Percentiles rank a stretch among this genome's conserved stretches.
Conservation (phyloP, 352 stramenopile species). For the Globisporangium middletonii region DNA sequence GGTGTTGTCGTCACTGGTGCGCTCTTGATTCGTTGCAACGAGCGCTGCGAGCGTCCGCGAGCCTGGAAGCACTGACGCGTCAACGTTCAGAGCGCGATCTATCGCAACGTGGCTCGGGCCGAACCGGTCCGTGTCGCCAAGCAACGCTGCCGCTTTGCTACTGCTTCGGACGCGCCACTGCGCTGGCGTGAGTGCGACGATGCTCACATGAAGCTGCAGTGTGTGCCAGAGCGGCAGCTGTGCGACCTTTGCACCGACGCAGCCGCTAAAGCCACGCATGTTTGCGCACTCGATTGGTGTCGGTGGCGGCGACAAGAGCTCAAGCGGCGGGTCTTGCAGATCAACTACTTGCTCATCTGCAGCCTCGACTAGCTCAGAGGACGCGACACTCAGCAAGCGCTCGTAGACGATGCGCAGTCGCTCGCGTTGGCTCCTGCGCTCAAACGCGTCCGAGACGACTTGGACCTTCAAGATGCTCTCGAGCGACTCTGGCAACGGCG, state of each 20-base stretch:
- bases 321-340: background rate
- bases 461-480: constrained; percentile 39
- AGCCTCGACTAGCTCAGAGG: background rate
- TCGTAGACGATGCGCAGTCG: constrained; percentile 44
- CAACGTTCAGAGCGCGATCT: constrained; percentile 36
- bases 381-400: constrained; percentile 12
- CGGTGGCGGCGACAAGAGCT: background rate
- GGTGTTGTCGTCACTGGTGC: constrained; percentile 7
- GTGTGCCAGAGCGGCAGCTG: constrained; percentile 36
- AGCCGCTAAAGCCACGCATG: constrained; percentile 30
- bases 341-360: background rate
- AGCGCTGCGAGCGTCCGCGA: constrained; percentile 30
- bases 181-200: constrained; percentile 36
- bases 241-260: constrained; percentile 24
- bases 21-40: constrained; percentile 37
- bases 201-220: constrained; percentile 30
- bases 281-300: background rate
- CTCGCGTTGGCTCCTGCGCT: constrained; percentile 34
- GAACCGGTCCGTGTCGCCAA: constrained; percentile 45
- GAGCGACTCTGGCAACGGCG: constrained; percentile 24
- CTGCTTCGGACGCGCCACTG: constrained; percentile 31
- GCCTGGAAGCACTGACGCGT: constrained; percentile 24
- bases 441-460: constrained; percentile 47
- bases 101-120: constrained; percentile 46
- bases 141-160: background rate